Evolutionary conservation across 2,329 filamentous ascomycete species (phyloP), one percentile per base, ranked within the genome.

Genomic region (Microdochium paspali): DNA sequence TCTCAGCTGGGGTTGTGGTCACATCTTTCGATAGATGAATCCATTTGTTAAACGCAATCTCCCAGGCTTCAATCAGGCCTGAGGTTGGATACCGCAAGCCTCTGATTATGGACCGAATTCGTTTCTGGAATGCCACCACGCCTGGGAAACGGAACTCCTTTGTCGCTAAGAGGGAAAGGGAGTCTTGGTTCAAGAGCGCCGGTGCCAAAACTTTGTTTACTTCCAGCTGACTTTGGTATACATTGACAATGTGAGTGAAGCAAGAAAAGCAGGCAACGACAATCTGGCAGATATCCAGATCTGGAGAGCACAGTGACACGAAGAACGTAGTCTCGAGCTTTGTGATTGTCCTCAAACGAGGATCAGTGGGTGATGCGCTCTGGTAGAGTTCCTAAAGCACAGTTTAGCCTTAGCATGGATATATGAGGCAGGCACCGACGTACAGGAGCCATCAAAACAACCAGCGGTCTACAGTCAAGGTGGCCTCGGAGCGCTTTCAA

Each of bases 11-110:
- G 1, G 71, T 68, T n/a, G 69, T 72, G 15, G 79, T 79, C 10
- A 85, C 74, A 46, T 84, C 77, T 53, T 79, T 81, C 9, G 79
- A 83, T 6, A 85, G 66, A 50, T 76, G 70, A 20, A 82, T 69
- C 82, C 82, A 86, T 48, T 73, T 73, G 25, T 82, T 75, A 54
- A 85, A 85, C 1, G 80, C 79, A 18, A 70, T 69, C 54, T 84
- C 80, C 82, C 82, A 86, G 2, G 82, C 81, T 48, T 76, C 73
- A 24, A 86, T 64, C 46, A 86, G 84, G n/a, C 80, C 81, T n/a
- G 70, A 67, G 10, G 79, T 82, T 20, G 82, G 82, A 52, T 74
- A 76, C 44, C 77, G 72, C 66, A 85, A 77, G 44, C 74, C 74
- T 23, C 79, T 69, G 21, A 85, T 60, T 26, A 85, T 69, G 12